Percentiles rank a stretch among this genome's conserved stretches.
phyloP scores from a whole-genome alignment of 73 alveolate genomes.

The Breviolum minutum region DNA sequence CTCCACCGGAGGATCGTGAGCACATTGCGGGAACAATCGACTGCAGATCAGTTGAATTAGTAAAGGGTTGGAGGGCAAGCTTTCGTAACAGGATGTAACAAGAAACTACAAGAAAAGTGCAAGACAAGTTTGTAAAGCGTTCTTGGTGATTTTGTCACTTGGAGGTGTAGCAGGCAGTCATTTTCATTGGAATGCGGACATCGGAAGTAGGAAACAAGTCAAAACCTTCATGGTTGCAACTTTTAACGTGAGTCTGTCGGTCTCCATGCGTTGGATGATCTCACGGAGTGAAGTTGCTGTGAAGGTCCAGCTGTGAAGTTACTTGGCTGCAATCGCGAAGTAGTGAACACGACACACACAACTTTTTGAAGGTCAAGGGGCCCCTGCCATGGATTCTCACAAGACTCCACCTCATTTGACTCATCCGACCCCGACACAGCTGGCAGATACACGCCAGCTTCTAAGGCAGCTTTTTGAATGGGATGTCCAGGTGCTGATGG shows the following conservation, averaged over 20 bases:
- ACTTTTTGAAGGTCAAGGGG: neutral
- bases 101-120: no score
- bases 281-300: no score
- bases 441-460: neutral
- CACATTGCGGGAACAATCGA: constrained; percentile 16
- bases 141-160: no score
- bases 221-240: neutral
- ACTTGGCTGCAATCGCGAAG: neutral
- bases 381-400: no score
- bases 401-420: no score
- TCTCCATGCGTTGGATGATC: no score
- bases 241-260: neutral
- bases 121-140: no score
- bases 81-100: no score
- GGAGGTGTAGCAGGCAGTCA: neutral
- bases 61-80: no score
- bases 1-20: neutral
- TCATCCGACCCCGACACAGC: no score
- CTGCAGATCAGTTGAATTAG: neutral
- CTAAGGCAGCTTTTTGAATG: constrained; percentile 33
- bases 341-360: no score
- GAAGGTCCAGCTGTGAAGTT: constrained; percentile 19
- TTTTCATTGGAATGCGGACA: neutral
- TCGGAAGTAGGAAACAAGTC: neutral
- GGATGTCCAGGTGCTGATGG: constrained; percentile 24